A percentile compares a stretch with the other conserved stretches of the same genome.
These are phyloP conservation scores for Rhodotorula sp. DNA, from an alignment of 1,284 basidiomycete genomes.

Conservation along the genomic window DNA sequence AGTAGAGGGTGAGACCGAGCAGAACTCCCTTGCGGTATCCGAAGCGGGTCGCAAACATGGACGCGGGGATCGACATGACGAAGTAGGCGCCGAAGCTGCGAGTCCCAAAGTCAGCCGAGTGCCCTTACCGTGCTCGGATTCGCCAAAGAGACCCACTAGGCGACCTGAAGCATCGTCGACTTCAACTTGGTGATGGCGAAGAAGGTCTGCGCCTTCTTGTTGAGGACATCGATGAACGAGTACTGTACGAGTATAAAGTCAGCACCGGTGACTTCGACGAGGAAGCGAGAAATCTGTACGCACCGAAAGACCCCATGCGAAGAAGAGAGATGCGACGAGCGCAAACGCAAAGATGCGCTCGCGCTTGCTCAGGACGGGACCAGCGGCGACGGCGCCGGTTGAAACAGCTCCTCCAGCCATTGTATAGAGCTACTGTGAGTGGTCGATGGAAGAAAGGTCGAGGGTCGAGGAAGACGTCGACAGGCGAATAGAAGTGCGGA, in stretches of 20 bases:
- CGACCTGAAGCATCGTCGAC: slow-evolving; percentile 72
- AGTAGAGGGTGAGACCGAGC: slow-evolving; percentile 65
- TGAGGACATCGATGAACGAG: slow-evolving; percentile 73
- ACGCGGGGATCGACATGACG: slow-evolving; percentile 50
- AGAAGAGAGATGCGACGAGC: slow-evolving; percentile 21
- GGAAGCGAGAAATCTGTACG: background rate
- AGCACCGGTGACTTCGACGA: background rate
- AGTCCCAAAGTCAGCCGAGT: too few relatives aligned
- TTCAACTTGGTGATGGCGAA: slow-evolving; percentile 71
- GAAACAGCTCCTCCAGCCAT: slow-evolving; percentile 34
- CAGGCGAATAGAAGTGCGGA: background rate
- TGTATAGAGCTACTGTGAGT: background rate
- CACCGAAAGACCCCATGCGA: slow-evolving; percentile 1
- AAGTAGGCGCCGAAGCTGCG: slow-evolving; percentile 55
- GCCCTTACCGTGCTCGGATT: background rate
- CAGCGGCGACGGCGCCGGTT: slow-evolving; percentile 14
- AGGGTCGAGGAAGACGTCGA: background rate
- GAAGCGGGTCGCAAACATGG: slow-evolving; percentile 49
- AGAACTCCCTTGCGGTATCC: slow-evolving; percentile 57
- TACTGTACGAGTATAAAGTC: slow-evolving; percentile 44
- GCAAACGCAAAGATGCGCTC: slow-evolving; percentile 56
- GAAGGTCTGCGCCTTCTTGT: slow-evolving; percentile 67
- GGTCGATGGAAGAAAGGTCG: background rate
- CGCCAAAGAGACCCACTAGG: background rate
- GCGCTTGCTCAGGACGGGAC: slow-evolving; percentile 13